Base-by-base conservation (phyloP, 2,329 filamentous ascomycete species). In the Fusarium sp. region DNA sequence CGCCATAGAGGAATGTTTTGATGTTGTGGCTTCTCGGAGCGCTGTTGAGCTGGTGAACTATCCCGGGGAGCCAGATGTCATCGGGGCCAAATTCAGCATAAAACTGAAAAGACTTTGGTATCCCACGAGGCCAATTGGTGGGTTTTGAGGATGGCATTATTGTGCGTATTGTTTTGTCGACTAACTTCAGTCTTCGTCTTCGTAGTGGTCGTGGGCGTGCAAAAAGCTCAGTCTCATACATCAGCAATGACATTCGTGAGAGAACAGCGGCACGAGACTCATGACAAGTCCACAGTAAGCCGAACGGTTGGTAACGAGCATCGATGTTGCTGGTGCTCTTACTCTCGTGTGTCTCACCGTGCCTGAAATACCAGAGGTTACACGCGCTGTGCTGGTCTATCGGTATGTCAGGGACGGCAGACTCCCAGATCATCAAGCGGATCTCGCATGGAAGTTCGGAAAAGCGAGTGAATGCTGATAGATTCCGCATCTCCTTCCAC, bases 381-480 rank as follows among this genome's bases (percentile, higher is more conserved):
- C 30, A 44, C 11, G 6, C n/a, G 8, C 22, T 10, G 20, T 51
- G 12, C 5, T 6, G 4, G 16, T 60, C 58, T 16, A n/a, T 10
- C 16, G 20, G 4, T 20, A 8, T 40, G 8, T 46, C 10, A 9
- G 12, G 3, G 54, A 65, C 22, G 10, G 48, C 48, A 13, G 25
- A 18, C 25, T 62, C 24, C 66, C 66, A 69, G 3, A 69, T 54
- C 13, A 46, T 45, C 3, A 69, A 34, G 1, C 32, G 47, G 10
- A 66, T 16, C 8, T 69, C 66, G 2, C 10, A 3, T 0, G 66
- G 61, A 8, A 69, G 45, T 3, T 62, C 1, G 5, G 44, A 1
- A n/a, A 62, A 62, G 1, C 20, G 11, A 4, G 8, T 44, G 10
- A 62, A 45, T 8, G 4, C 15, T 9, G 7, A 12, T 8, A 10